A percentile compares a stretch with the other conserved stretches of the same genome.
Conservation (phyloP, 768 basidiomycete species). For the Lactarius hengduanensis region DNA sequence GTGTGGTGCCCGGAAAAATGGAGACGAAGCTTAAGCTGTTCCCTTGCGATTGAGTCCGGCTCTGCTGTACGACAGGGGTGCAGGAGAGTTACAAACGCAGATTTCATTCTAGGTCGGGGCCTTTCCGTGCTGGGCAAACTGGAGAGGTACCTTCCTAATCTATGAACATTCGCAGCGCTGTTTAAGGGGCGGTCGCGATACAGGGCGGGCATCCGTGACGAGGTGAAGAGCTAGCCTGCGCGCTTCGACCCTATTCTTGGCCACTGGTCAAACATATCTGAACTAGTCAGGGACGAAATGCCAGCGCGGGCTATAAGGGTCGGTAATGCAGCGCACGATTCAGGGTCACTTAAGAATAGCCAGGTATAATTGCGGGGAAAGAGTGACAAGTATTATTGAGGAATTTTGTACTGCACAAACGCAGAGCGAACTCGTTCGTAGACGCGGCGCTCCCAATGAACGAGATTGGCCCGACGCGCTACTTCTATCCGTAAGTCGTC, state of each 20-base stretch:
- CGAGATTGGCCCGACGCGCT: slow-evolving; percentile 68
- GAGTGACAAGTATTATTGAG: slow-evolving; percentile 7
- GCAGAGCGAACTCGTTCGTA: slow-evolving; percentile 54
- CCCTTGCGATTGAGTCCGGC: slow-evolving; percentile 13
- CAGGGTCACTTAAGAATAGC: background rate
- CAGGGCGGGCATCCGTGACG: slow-evolving; percentile 4
- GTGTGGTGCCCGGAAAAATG: background rate
- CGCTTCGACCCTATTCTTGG: background rate
- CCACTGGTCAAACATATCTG: background rate
- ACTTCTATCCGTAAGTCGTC: slow-evolving; percentile 59
- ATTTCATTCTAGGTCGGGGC: background rate
- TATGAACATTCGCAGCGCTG: background rate
- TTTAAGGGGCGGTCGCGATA: background rate
- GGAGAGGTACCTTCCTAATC: background rate
- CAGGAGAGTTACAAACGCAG: background rate
- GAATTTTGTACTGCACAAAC: slow-evolving; percentile 32
- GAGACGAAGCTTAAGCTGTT: background rate
- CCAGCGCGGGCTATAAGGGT: background rate
- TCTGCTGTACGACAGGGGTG: background rate
- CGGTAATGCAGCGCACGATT: slow-evolving; percentile 10
- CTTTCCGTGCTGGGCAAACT: background rate
- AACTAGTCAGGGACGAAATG: slow-evolving; percentile 6
- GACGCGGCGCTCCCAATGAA: slow-evolving; percentile 76
- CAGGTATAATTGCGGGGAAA: background rate
- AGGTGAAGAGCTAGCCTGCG: background rate